Evolutionary conservation across 2,329 filamentous ascomycete species (phyloP), one percentile per base, ranked within the genome.

Genomic region (Saccharata proteae): DNA sequence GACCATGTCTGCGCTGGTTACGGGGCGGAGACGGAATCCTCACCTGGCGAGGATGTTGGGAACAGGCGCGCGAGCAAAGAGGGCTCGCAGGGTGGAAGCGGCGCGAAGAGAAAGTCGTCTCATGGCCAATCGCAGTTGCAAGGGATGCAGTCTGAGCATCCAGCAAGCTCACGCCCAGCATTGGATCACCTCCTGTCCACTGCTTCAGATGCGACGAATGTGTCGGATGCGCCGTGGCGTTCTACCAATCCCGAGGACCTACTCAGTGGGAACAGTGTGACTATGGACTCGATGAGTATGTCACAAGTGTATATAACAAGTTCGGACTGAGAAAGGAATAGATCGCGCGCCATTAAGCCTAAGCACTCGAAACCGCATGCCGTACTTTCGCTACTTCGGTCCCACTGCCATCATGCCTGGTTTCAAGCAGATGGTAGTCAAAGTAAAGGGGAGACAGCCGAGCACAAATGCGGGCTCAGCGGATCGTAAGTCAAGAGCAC

Each of bases 401-500:
- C 82, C 83, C 0, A 93, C 85, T 1, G 85, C 84, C 39, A 93
- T 93, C 47, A 82, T 90, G 31, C 84, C 84, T 2, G 84, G 84
- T 14, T 92, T 85, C 59, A 92, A 92, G 55, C 83, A 92, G 53
- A 92, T 92, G 82, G 81, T 92, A 16, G 77, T 80, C 36, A 77
- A 79, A 32, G 73, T 86, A 17, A 69, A 77, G 36, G 75, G 79
- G 37, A 64, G 74, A 37, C 68, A 74, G 15, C 67, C 68, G 15
- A 75, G 74, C 31, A 67, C 64, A 6, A 63, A 58, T 5, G 66
- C 64, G 30, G 77, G 72, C 12, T 67, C 71, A 27, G 71, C 74
- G 9, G 59, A 63, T 40, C 54, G 47, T 52, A 41, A 33, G 49
- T 51, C 48, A 9, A 48, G 48, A n/a, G 39, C 40, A 2, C 22